A percentile compares a stretch with the other conserved stretches of the same genome.
These are phyloP conservation scores for Nicotiana rustica DNA, from an alignment of 305 asterid genomes.

Conservation along the genomic window DNA sequence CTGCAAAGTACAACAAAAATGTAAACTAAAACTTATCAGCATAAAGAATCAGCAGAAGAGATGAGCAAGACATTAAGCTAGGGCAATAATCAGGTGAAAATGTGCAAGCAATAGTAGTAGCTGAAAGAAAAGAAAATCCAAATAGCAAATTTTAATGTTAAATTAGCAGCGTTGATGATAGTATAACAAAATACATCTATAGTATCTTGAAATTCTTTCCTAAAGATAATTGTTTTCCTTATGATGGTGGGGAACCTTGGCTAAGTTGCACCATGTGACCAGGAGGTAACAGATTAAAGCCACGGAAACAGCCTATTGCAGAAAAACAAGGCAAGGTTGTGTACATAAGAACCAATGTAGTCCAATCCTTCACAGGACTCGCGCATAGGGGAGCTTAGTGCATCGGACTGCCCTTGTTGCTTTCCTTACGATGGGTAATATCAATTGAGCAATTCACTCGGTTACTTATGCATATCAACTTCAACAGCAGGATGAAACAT, in stretches of 20 bases:
- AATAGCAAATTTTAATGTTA: conserved; percentile 15
- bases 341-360: too few species aligned
- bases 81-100: conserved; percentile 4
- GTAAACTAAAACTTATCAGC: background rate
- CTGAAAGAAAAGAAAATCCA: background rate
- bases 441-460: background rate
- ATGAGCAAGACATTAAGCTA: conserved; percentile 4
- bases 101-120: conserved; percentile 13
- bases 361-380: too few species aligned
- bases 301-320: too few species aligned
- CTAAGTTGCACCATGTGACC: too few species aligned
- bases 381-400: too few species aligned
- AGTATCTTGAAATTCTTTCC: background rate
- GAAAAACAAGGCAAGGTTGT: too few species aligned
- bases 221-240: too few species aligned
- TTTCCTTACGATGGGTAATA: background rate
- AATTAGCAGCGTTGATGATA: background rate
- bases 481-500: background rate
- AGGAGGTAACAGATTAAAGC: too few species aligned
- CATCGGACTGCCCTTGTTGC: too few species aligned
- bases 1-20: conserved; percentile 47
- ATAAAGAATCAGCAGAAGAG: background rate
- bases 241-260: background rate
- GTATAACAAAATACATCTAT: background rate
- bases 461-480: background rate